These are phyloP conservation scores for Pedinophyceae sp. DNA, from an alignment of 139 green algal species.

Conservation along the genomic window DNA sequence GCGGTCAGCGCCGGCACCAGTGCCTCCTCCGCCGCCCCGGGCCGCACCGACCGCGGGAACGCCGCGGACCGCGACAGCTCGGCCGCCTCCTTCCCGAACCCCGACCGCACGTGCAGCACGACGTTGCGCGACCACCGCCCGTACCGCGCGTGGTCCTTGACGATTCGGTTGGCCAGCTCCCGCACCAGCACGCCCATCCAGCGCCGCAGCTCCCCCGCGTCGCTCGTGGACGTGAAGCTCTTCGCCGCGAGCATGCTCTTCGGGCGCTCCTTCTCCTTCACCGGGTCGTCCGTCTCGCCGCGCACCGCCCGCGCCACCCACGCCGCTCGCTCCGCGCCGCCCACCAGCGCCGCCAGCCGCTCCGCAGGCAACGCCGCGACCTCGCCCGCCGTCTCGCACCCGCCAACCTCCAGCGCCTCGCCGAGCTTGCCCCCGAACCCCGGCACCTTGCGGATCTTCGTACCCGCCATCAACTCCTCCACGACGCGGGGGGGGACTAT, in stretches of 20 bases:
- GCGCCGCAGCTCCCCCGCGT: constrained; percentile 16
- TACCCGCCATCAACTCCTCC: constrained; percentile 37
- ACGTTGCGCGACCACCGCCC: constrained; percentile 30
- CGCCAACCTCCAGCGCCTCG: constrained; percentile 13
- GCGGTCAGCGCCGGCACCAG: constrained; percentile 2
- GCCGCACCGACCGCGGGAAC: background rate
- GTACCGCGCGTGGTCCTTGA: constrained; percentile 29
- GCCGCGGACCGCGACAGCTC: background rate
- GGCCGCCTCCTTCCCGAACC: background rate
- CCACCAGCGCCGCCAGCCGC: constrained; percentile 3
- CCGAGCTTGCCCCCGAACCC: constrained; percentile 77
- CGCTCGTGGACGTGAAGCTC: constrained; percentile 42
- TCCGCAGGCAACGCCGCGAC: constrained; percentile 9
- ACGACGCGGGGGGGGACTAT: constrained; percentile 43
- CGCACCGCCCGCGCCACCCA: constrained; percentile 15
- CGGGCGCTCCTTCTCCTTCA: constrained; percentile 19
- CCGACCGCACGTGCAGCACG: constrained; percentile 12
- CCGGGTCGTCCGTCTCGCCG: background rate
- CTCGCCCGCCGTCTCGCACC: constrained; percentile 37
- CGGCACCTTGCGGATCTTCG: constrained; percentile 68
- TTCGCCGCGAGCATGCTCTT: constrained; percentile 62
- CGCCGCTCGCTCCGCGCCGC: constrained; percentile 11
- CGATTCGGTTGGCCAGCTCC: constrained; percentile 46
- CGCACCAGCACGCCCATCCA: constrained; percentile 53
- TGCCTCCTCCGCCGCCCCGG: background rate